Percentiles rank a stretch among this genome's conserved stretches.
Conservation (phyloP, 352 stramenopile species). For the Pythium brassicae region DNA sequence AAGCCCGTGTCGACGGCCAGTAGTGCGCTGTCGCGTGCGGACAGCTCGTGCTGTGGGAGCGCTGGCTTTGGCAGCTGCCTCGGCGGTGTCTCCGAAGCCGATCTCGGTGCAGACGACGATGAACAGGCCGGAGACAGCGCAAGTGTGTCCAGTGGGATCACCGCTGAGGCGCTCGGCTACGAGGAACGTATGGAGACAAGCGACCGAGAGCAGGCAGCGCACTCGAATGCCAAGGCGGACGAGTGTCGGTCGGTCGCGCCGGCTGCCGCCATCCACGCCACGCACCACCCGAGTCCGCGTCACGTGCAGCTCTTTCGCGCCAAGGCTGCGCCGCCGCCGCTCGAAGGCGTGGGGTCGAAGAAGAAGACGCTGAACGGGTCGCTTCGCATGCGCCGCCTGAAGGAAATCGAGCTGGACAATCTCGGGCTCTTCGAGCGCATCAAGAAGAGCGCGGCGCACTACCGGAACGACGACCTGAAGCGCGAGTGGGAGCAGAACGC, state of each 20-base stretch:
- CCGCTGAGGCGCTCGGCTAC: not conserved
- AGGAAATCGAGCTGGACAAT: constrained; percentile 66
- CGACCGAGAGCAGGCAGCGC: not conserved
- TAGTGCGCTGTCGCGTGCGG: not conserved
- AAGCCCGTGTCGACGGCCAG: constrained; percentile 1
- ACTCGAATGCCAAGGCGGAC: constrained; percentile 36
- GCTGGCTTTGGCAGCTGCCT: not conserved
- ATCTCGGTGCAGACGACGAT: not conserved
- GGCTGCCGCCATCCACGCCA: not conserved
- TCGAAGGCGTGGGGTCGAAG: not conserved
- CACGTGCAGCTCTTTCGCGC: not conserved
- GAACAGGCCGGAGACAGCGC: not conserved
- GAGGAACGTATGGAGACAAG: not conserved
- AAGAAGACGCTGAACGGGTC: constrained; percentile 41
- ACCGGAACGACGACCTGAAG: constrained; percentile 48
- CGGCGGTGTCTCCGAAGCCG: not conserved
- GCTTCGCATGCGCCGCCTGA: constrained; percentile 46
- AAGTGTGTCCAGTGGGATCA: not conserved
- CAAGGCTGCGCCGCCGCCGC: constrained; percentile 17
- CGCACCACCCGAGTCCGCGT: not conserved
- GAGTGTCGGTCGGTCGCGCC: constrained; percentile 37
- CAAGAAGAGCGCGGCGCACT: constrained; percentile 56
- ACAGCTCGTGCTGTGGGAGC: not conserved
- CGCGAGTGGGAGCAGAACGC: constrained; percentile 69
- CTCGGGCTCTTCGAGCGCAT: constrained; percentile 50